A percentile compares a stretch with the other conserved stretches of the same genome.
These are phyloP conservation scores for Aspergillus baeticus DNA, from an alignment of 495 filamentous ascomycete genomes.

Conservation along the genomic window DNA sequence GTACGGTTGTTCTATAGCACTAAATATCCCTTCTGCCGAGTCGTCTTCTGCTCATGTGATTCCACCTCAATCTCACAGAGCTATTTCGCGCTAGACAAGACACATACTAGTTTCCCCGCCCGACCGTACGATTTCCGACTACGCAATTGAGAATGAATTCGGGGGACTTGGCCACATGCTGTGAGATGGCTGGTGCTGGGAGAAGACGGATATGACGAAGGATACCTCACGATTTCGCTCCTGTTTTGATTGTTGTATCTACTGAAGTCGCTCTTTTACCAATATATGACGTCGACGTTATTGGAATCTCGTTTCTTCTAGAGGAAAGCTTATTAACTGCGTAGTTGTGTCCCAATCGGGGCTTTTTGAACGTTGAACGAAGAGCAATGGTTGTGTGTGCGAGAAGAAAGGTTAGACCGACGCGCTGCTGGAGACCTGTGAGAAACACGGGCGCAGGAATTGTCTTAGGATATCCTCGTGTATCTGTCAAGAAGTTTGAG, in stretches of 20 bases:
- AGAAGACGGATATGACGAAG: slow-evolving; percentile 4
- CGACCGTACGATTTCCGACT: not conserved
- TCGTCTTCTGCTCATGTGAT: slow-evolving; percentile 8
- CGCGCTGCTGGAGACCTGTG: no score
- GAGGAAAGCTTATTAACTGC: no score
- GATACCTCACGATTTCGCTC: not conserved
- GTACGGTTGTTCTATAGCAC: slow-evolving; percentile 7
- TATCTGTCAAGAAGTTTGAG: no score
- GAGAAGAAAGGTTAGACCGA: no score
- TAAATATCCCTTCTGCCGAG: slow-evolving; percentile 6
- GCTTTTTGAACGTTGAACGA: no score
- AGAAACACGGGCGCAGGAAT: no score
- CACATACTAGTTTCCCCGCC: not conserved
- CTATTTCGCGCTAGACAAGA: not conserved
- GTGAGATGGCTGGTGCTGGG: not conserved
- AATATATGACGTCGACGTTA: slow-evolving; percentile 1
- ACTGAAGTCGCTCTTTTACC: not conserved
- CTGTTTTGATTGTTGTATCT: not conserved
- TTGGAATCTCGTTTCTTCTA: not conserved
- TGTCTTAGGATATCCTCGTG: no score
- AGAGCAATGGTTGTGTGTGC: no score
- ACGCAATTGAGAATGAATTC: not conserved
- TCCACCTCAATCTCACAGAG: not conserved
- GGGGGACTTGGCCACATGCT: not conserved
- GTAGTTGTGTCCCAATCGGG: no score